Evolutionary conservation across 805 yeast genomes (phyloP).

Genomic region (Zygosaccharomyces gambellarensis): DNA sequence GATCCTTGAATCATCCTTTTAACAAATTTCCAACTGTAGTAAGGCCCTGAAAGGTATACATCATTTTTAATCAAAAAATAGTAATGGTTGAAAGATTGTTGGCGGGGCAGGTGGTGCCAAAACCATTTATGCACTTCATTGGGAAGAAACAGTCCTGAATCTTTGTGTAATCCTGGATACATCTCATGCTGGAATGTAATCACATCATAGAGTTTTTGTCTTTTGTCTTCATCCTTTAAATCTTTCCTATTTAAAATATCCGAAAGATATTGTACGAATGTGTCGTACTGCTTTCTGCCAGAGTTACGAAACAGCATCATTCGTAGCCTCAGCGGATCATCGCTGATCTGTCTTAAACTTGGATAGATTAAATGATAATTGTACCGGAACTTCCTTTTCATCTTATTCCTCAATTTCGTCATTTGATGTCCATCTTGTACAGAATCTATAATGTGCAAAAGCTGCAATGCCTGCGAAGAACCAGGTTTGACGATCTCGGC

Average conservation of each 20-base stretch:
- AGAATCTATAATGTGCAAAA: slow-evolving; percentile 3
- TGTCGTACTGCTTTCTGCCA: slow-evolving; percentile 14
- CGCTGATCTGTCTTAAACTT: slow-evolving; percentile 2
- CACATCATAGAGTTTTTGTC: slow-evolving; percentile 14
- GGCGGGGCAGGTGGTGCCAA: slow-evolving; percentile 15
- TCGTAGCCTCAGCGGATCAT: slow-evolving; percentile 7
- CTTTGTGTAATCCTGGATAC: slow-evolving; percentile 13
- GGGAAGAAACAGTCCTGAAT: slow-evolving; percentile 18
- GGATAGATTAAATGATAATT: slow-evolving; percentile 8
- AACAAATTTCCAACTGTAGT: slow-evolving; percentile 11
- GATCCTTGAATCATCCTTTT: slow-evolving; percentile 26
- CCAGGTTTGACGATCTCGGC: slow-evolving; percentile 3
- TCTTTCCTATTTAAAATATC: slow-evolving; percentile 3
- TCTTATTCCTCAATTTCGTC: slow-evolving; percentile 16
- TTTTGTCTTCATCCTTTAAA: slow-evolving; percentile 9
- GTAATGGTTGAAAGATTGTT: slow-evolving; percentile 23
- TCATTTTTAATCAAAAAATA: slow-evolving; percentile 24
- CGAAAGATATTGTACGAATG: slow-evolving; percentile 9
- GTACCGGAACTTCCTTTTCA: slow-evolving; percentile 8
- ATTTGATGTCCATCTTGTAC: slow-evolving; percentile 10
- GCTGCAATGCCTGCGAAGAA: slow-evolving; percentile 6
- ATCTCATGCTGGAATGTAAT: slow-evolving; percentile 20
- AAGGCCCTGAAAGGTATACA: slow-evolving; percentile 19
- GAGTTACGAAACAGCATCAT: slow-evolving; percentile 14
- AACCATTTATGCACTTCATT: slow-evolving; percentile 29